A percentile compares a stretch with the other conserved stretches of the same genome.
Conservation (phyloP, 1,284 basidiomycete species). For the Retiboletus flavoniger region DNA sequence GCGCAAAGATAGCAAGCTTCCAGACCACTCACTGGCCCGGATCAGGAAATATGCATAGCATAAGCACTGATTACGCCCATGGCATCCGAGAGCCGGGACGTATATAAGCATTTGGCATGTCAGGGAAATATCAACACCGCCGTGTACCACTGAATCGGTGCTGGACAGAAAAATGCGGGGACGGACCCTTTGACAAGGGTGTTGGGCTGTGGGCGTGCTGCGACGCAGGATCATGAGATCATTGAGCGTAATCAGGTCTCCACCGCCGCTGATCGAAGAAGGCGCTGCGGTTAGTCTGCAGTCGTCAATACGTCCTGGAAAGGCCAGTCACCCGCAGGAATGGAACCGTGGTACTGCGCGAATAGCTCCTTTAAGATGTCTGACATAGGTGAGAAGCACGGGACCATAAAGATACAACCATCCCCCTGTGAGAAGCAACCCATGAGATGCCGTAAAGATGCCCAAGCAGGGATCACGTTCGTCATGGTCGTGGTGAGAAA, state of each 20-base stretch:
- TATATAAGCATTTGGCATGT: background rate
- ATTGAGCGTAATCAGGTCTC: slow-evolving; percentile 19
- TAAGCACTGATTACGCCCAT: slow-evolving; percentile 7
- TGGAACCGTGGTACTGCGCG: slow-evolving; percentile 25
- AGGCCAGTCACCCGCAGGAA: slow-evolving; percentile 17
- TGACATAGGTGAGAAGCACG: slow-evolving; percentile 22
- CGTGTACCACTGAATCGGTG: slow-evolving; percentile 10
- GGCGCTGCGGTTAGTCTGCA: slow-evolving; percentile 21
- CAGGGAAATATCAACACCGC: slow-evolving; percentile 10
- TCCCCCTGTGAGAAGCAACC: slow-evolving; percentile 20
- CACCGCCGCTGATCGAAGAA: slow-evolving; percentile 28
- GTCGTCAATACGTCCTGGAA: slow-evolving; percentile 25
- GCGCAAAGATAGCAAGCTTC: slow-evolving; percentile 5
- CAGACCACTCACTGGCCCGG: slow-evolving; percentile 3
- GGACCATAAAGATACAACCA: slow-evolving; percentile 12
- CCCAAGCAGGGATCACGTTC: slow-evolving; percentile 12
- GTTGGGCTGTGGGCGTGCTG: slow-evolving; percentile 31
- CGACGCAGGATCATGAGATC: slow-evolving; percentile 22
- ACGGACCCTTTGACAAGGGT: slow-evolving; percentile 15
- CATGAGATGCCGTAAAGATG: slow-evolving; percentile 14
- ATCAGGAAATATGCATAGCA: slow-evolving; percentile 16
- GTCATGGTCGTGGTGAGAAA: slow-evolving; percentile 21
- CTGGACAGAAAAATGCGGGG: slow-evolving; percentile 8
- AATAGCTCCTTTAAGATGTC: slow-evolving; percentile 13
- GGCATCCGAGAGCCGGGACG: slow-evolving; percentile 9